Evolutionary conservation across 352 stramenopile species (phyloP).

Genomic region (Phytophthora fragariaefolia): DNA sequence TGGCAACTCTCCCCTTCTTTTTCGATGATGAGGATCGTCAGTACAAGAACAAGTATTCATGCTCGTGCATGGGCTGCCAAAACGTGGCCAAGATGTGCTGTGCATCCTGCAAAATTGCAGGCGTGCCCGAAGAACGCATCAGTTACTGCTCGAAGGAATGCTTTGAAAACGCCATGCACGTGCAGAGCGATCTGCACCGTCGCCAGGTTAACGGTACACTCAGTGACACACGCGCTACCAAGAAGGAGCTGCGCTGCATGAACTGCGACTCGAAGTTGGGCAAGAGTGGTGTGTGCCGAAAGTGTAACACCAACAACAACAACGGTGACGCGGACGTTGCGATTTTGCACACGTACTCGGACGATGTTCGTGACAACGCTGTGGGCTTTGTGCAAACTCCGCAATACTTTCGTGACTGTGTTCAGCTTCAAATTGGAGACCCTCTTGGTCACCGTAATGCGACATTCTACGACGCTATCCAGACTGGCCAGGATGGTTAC

Average conservation of each 20-base stretch:
- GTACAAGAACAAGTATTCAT: conserved; percentile 82
- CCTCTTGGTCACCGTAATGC: conserved; percentile 81
- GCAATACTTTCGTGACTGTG: conserved; percentile 87
- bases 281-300: conserved; percentile 77
- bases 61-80: conserved; percentile 74
- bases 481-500: conserved; percentile 86
- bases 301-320: conserved; percentile 76
- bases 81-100: conserved; percentile 89
- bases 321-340: conserved; percentile 54
- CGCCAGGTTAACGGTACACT: conserved; percentile 85
- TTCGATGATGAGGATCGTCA: conserved; percentile 86
- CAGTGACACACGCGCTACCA: conserved; percentile 71
- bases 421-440: conserved; percentile 85
- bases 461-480: conserved; percentile 88
- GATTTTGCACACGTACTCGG: conserved; percentile 80
- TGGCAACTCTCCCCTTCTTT: conserved; percentile 86
- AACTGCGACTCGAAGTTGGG: conserved; percentile 77
- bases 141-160: conserved; percentile 90
- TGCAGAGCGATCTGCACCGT: conserved; percentile 78
- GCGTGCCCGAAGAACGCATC: conserved; percentile 85
- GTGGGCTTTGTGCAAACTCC: conserved; percentile 85
- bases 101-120: conserved; percentile 83
- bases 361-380: conserved; percentile 80
- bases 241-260: conserved; percentile 79
- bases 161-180: conserved; percentile 86